Evolutionary conservation across 768 basidiomycete species (phyloP).

Genomic region (Lactarius psammicola): DNA sequence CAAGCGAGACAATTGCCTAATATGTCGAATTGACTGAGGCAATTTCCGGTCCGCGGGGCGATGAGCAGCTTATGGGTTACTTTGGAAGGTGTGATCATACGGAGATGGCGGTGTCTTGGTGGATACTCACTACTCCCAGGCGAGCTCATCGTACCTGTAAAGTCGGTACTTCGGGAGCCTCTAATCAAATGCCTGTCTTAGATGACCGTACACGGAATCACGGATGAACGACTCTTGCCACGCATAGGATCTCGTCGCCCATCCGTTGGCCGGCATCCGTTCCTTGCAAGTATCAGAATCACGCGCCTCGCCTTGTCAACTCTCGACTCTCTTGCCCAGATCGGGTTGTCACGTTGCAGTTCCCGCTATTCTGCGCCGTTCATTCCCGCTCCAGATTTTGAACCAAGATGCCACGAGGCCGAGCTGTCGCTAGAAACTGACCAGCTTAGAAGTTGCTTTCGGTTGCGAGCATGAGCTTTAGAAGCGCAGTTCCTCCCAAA

Average conservation of each 20-base stretch:
- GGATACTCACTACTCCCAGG: not conserved
- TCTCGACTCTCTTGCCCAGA: not conserved
- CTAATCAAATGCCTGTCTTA: constrained; percentile 1
- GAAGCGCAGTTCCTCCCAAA: constrained; percentile 5
- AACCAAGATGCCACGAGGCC: not conserved
- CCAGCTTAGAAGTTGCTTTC: constrained; percentile 11
- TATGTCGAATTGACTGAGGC: constrained; percentile 2
- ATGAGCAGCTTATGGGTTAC: not conserved
- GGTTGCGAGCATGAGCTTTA: constrained; percentile 12
- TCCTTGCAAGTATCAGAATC: not conserved
- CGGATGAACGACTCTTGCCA: constrained; percentile 3
- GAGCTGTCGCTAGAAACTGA: not conserved
- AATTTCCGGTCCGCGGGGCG: constrained; percentile 16
- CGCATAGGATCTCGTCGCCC: not conserved
- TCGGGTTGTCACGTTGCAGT: constrained; percentile 10
- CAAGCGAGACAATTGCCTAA: constrained; percentile 12
- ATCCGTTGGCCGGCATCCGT: not conserved
- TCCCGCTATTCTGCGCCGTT: not conserved
- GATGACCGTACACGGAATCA: not conserved
- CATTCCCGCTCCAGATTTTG: constrained; percentile 14
- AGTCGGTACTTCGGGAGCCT: constrained; percentile 1
- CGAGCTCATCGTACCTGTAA: not conserved
- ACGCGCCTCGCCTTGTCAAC: not conserved
- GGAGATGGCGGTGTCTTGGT: constrained; percentile 17
- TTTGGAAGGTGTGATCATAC: not conserved